phyloP scores from a whole-genome alignment of 2,329 filamentous ascomycete genomes.

The Fusarium chlamydosporum region DNA sequence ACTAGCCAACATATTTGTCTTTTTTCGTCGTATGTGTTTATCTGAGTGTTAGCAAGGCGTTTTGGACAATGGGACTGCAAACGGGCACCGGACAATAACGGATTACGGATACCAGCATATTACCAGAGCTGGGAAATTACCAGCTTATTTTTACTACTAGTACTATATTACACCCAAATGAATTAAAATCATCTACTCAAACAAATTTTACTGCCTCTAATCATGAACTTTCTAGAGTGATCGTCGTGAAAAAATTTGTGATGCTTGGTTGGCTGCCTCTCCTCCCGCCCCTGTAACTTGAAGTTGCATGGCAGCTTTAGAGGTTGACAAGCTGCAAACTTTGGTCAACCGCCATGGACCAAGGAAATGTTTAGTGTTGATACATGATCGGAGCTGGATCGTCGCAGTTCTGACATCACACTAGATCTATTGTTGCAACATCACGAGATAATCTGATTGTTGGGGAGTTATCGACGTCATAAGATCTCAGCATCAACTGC shows the following conservation, averaged over 20 bases:
- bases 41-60: conserved; percentile 43
- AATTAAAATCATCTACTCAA: conserved; percentile 20
- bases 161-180: conserved; percentile 29
- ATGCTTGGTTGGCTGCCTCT: neutral
- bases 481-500: conserved; percentile 18
- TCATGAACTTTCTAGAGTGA: conserved; percentile 13
- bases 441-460: conserved; percentile 12
- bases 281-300: neutral
- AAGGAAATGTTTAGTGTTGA: conserved; percentile 5
- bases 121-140: conserved; percentile 29
- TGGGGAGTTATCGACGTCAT: conserved; percentile 33
- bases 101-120: conserved; percentile 37
- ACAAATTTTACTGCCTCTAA: conserved; percentile 5
- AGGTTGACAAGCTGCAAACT: conserved; percentile 2
- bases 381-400: conserved; percentile 9
- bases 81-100: conserved; percentile 28
- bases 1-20: conserved; percentile 23
- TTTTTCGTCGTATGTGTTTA: conserved; percentile 5
- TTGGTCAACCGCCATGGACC: neutral
- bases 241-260: conserved; percentile 19
- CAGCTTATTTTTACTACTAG: conserved; percentile 25
- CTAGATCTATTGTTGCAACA: conserved; percentile 18
- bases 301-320: conserved; percentile 7
- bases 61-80: conserved; percentile 28
- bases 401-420: conserved; percentile 29